A percentile compares a stretch with the other conserved stretches of the same genome.
These are phyloP conservation scores for Plasmodium vinckei DNA, from an alignment of 169 alveolate genomes.

Conservation along the genomic window DNA sequence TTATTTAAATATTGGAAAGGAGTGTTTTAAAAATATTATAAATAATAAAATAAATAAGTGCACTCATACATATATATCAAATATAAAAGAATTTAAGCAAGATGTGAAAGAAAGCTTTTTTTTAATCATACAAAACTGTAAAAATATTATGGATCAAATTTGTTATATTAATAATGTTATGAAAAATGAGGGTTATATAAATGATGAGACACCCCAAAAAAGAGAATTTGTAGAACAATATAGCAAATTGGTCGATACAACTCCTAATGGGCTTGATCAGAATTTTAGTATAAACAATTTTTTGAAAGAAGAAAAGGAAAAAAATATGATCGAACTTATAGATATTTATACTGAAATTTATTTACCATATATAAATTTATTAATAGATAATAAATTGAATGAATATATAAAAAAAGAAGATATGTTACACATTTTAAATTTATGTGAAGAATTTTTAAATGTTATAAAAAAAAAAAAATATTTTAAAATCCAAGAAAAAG, in stretches of 20 bases:
- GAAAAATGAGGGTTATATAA: slow-evolving; percentile 7
- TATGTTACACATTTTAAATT: slow-evolving; percentile 45
- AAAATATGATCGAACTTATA: background rate
- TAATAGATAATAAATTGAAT: slow-evolving; percentile 43
- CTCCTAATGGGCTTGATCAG: background rate
- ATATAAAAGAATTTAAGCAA: slow-evolving; percentile 21
- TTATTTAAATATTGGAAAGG: slow-evolving; percentile 35
- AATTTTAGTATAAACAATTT: background rate
- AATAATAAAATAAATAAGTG: slow-evolving; percentile 25
- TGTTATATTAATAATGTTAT: slow-evolving; percentile 31
- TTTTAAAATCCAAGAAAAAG: slow-evolving; percentile 31
- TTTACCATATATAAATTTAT: slow-evolving; percentile 40
- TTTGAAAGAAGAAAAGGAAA: background rate
- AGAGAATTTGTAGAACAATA: background rate
- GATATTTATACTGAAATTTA: slow-evolving; percentile 55
- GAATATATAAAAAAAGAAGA: slow-evolving; percentile 48
- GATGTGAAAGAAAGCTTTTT: slow-evolving; percentile 28
- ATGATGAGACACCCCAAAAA: slow-evolving; percentile 2
- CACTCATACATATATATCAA: slow-evolving; percentile 4
- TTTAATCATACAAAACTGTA: slow-evolving; percentile 33
- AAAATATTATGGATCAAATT: slow-evolving; percentile 48
- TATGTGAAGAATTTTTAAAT: slow-evolving; percentile 60
- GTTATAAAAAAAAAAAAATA: slow-evolving; percentile 24
- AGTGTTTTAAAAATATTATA: slow-evolving; percentile 42
- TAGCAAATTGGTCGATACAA: background rate